Percentiles rank a stretch among this genome's conserved stretches.
Conservation (phyloP, 2,329 filamentous ascomycete species). For the Colletotrichum sidae region DNA sequence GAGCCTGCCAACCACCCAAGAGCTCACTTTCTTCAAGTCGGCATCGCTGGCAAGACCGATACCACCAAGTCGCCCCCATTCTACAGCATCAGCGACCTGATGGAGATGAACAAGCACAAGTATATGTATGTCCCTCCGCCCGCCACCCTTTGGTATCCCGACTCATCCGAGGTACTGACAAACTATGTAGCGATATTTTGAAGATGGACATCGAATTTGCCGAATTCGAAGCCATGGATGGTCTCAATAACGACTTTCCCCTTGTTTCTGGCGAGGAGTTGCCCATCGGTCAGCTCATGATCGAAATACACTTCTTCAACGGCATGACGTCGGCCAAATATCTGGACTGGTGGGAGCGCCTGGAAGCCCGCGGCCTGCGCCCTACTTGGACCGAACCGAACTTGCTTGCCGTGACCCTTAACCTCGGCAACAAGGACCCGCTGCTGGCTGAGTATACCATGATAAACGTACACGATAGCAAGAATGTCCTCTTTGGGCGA, state of each 20-base stretch:
- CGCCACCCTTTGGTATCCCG: neutral
- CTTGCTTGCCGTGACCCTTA: slow-evolving; percentile 39
- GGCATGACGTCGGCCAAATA: slow-evolving; percentile 31
- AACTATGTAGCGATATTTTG: slow-evolving; percentile 47
- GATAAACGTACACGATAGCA: slow-evolving; percentile 40
- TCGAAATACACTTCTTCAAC: slow-evolving; percentile 38
- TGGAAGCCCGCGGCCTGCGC: slow-evolving; percentile 41
- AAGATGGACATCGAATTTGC: slow-evolving; percentile 54
- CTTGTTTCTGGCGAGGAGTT: slow-evolving; percentile 27
- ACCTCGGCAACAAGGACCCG: slow-evolving; percentile 34
- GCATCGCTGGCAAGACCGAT: slow-evolving; percentile 46
- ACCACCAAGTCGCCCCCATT: slow-evolving; percentile 42
- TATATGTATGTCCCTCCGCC: slow-evolving; percentile 44
- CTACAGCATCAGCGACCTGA: slow-evolving; percentile 50
- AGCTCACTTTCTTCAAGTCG: slow-evolving; percentile 48
- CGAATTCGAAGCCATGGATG: slow-evolving; percentile 48
- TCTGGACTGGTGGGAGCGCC: slow-evolving; percentile 41
- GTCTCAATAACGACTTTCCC: slow-evolving; percentile 41
- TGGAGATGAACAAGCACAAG: slow-evolving; percentile 51
- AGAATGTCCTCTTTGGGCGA: slow-evolving; percentile 29
- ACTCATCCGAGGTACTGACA: slow-evolving; percentile 13
- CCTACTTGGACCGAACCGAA: slow-evolving; percentile 43
- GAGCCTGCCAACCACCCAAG: slow-evolving; percentile 38
- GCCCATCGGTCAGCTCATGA: slow-evolving; percentile 40
- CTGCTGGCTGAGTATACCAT: slow-evolving; percentile 41